Evolutionary conservation across 2,329 filamentous ascomycete genomes (phyloP).

Genomic region (Neurospora sp.): DNA sequence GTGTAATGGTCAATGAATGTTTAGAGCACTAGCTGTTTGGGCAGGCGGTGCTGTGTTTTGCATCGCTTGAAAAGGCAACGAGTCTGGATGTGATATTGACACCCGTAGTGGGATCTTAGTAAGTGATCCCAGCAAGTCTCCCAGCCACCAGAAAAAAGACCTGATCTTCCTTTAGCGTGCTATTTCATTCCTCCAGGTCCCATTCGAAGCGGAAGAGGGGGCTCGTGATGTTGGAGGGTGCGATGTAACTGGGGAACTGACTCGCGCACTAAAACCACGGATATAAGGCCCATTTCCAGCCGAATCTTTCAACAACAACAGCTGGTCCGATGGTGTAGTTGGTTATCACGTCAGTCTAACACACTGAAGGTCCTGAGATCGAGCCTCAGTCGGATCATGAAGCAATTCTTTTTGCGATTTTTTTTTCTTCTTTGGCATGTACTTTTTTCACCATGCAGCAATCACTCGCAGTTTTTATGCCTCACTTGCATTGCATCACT

Average conservation of each 20-base stretch:
- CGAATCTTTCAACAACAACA: background rate
- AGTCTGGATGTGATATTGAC: background rate
- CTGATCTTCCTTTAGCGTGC: background rate
- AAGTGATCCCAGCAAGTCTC: background rate
- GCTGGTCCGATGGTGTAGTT: slow-evolving; percentile 21
- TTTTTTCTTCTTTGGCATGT: background rate
- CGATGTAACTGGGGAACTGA: background rate
- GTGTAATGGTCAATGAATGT: background rate
- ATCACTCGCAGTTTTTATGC: no score
- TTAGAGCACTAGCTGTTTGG: background rate
- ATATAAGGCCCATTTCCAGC: background rate
- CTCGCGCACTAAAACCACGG: background rate
- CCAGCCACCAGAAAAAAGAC: background rate
- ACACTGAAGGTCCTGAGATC: slow-evolving; percentile 15
- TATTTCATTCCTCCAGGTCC: background rate
- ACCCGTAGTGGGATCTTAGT: background rate
- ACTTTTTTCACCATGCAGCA: no score
- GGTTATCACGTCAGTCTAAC: slow-evolving; percentile 37
- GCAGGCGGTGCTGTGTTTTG: background rate
- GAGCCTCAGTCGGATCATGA: background rate
- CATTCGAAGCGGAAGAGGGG: no score
- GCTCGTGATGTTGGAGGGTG: no score
- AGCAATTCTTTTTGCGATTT: background rate
- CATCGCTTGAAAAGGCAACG: background rate
- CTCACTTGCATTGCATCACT: no score